Evolutionary conservation across 2,329 filamentous ascomycete genomes (phyloP).

Genomic region (Fusarium nurragi): DNA sequence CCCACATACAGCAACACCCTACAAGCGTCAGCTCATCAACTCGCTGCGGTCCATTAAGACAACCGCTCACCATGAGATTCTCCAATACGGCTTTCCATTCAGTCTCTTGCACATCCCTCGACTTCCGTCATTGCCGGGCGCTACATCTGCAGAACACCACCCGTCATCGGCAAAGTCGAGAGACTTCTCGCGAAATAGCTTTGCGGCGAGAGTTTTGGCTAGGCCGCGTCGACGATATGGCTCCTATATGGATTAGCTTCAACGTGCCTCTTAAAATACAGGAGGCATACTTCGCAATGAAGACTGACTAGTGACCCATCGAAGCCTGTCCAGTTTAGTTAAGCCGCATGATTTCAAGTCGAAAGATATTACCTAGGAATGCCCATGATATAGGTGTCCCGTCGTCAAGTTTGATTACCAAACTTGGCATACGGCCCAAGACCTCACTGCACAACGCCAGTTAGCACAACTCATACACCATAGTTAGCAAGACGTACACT

Average conservation of each 20-base stretch:
- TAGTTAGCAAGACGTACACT: constrained; percentile 48
- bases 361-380: constrained; percentile 58
- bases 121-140: constrained; percentile 67
- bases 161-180: constrained; percentile 57
- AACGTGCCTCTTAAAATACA: fast-evolving
- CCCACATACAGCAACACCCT: constrained; percentile 39
- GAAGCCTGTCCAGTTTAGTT: constrained; percentile 51
- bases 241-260: constrained; percentile 47
- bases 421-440: constrained; percentile 57
- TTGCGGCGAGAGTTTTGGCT: constrained; percentile 68
- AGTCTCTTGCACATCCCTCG: constrained; percentile 70
- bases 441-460: constrained; percentile 48
- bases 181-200: constrained; percentile 64
- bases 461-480: not conserved
- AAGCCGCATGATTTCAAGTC: not conserved
- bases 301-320: constrained; percentile 70
- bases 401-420: constrained; percentile 57
- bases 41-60: not conserved
- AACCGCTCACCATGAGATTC: constrained; percentile 66
- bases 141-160: constrained; percentile 71
- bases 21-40: not conserved
- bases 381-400: constrained; percentile 70
- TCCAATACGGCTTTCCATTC: constrained; percentile 65
- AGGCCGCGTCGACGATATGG: constrained; percentile 69
- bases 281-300: constrained; percentile 62